phyloP scores from a whole-genome alignment of 192 early-diverging fungal genomes.

The Entophlyctis luteolus region DNA sequence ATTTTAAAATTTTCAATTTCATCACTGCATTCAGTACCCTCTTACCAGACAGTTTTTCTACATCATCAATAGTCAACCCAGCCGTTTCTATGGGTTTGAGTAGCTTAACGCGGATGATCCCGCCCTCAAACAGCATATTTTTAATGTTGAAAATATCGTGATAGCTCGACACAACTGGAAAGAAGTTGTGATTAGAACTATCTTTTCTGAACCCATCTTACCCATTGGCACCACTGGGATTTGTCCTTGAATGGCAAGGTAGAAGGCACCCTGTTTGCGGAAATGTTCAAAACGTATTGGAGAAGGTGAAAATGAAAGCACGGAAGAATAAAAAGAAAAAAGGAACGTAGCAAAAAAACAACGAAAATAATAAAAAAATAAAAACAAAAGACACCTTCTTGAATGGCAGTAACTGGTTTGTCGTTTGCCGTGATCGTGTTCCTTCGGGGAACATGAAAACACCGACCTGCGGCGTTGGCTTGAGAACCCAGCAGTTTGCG shows the following conservation, averaged over 20 bases:
- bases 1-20: neutral
- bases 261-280: slow-evolving; percentile 94
- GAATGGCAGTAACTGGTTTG: slow-evolving; percentile 76
- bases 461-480: too few relatives aligned
- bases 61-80: slow-evolving; percentile 31
- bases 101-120: slow-evolving; percentile 37
- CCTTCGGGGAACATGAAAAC: slow-evolving; percentile 92
- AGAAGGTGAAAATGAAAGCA: slow-evolving; percentile 47
- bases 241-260: slow-evolving; percentile 79
- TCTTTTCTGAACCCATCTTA: neutral
- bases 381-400: slow-evolving; percentile 60
- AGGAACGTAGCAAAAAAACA: neutral
- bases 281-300: too few relatives aligned
- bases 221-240: slow-evolving; percentile 85
- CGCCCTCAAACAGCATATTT: slow-evolving; percentile 33
- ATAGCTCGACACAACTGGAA: slow-evolving; percentile 68
- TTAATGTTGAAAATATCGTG: slow-evolving; percentile 32
- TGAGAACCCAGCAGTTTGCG: too few relatives aligned
- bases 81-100: slow-evolving; percentile 31
- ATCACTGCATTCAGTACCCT: neutral
- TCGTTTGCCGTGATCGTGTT: slow-evolving; percentile 70
- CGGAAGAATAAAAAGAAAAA: neutral
- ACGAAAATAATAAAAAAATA: neutral
- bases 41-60: slow-evolving; percentile 28
- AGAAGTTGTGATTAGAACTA: too few relatives aligned